Evolutionary conservation across 169 alveolate species (phyloP).

Genomic region (Neospora caninum): DNA sequence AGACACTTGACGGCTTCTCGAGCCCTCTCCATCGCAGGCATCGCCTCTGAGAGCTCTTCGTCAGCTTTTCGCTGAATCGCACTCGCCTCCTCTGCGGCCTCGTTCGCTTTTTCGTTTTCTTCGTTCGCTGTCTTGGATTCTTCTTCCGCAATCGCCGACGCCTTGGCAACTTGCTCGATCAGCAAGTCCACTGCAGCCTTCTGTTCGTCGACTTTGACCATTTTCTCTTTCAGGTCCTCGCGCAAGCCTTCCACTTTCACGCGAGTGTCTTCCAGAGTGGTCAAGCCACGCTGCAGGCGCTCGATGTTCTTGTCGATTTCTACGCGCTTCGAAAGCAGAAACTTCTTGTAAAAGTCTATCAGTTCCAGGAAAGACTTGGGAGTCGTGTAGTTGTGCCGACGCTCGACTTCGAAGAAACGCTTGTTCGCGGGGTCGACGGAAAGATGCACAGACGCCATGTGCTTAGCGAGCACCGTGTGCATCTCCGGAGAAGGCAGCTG

Average conservation of each 20-base stretch:
- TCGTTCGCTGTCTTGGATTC: slow-evolving; percentile 91
- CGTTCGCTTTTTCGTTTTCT: slow-evolving; percentile 89
- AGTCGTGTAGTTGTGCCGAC: slow-evolving; percentile 96
- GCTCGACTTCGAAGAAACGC: slow-evolving; percentile 86
- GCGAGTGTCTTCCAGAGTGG: slow-evolving; percentile 87
- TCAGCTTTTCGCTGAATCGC: slow-evolving; percentile 89
- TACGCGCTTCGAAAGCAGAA: slow-evolving; percentile 86
- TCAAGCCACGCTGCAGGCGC: slow-evolving; percentile 90
- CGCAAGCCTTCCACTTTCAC: slow-evolving; percentile 90
- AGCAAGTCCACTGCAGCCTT: slow-evolving; percentile 88
- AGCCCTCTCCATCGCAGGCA: slow-evolving; percentile 95
- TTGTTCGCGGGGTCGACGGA: slow-evolving; percentile 92
- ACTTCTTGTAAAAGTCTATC: slow-evolving; percentile 91
- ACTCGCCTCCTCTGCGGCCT: slow-evolving; percentile 89
- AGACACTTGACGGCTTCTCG: slow-evolving; percentile 95
- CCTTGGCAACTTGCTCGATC: slow-evolving; percentile 92
- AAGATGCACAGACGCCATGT: slow-evolving; percentile 95
- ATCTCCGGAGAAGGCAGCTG: slow-evolving; percentile 81
- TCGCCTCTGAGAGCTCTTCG: slow-evolving; percentile 93
- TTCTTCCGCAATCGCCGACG: slow-evolving; percentile 91
- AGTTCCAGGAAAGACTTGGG: slow-evolving; percentile 95
- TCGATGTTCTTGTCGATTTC: slow-evolving; percentile 82
- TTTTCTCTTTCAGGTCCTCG: slow-evolving; percentile 89
- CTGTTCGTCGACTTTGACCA: slow-evolving; percentile 91
- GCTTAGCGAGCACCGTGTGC: slow-evolving; percentile 84